phyloP scores from a whole-genome alignment of 1,139 yeast genomes.

The Zygotorulaspora mrakii region DNA sequence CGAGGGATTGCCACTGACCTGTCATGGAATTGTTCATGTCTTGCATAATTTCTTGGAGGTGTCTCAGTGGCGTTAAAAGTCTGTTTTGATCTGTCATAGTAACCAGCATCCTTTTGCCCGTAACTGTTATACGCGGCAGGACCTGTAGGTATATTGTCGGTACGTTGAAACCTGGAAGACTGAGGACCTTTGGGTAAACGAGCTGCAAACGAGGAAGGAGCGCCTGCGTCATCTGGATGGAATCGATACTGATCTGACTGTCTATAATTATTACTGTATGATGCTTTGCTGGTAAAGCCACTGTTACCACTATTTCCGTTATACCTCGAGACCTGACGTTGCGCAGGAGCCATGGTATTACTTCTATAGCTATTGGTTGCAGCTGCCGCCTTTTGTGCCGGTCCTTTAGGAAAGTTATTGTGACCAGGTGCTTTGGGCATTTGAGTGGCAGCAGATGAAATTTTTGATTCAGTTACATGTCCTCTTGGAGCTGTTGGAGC shows the following conservation, averaged over 20 bases:
- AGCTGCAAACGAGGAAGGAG: background rate
- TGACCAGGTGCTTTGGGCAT: too few species aligned
- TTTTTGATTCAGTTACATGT: constrained; percentile 24
- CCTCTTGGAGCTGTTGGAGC: constrained; percentile 37
- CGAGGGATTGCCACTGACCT: background rate
- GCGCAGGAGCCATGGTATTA: constrained; percentile 3
- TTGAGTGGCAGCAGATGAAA: constrained; percentile 4
- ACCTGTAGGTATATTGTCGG: constrained; percentile 5
- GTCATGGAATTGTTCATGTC: background rate
- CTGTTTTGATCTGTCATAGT: constrained; percentile 6
- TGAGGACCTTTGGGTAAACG: constrained; percentile 11
- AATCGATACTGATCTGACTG: constrained; percentile 9
- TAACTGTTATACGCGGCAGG: constrained; percentile 5
- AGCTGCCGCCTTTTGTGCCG: constrained; percentile 5
- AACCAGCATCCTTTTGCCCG: constrained; percentile 4
- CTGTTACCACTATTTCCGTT: constrained; percentile 5
- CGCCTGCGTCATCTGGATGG: constrained; percentile 3
- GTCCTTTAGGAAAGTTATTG: constrained; percentile 3
- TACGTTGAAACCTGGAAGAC: constrained; percentile 12
- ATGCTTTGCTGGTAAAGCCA: constrained; percentile 2
- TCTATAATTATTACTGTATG: constrained; percentile 5
- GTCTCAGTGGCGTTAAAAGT: constrained; percentile 1
- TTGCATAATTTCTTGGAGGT: background rate
- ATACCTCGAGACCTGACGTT: constrained; percentile 10
- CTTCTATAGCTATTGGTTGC: constrained; percentile 1